These are phyloP conservation scores for Fusarium buharicum DNA, from an alignment of 2,329 filamentous ascomycete species.

Conservation along the genomic window DNA sequence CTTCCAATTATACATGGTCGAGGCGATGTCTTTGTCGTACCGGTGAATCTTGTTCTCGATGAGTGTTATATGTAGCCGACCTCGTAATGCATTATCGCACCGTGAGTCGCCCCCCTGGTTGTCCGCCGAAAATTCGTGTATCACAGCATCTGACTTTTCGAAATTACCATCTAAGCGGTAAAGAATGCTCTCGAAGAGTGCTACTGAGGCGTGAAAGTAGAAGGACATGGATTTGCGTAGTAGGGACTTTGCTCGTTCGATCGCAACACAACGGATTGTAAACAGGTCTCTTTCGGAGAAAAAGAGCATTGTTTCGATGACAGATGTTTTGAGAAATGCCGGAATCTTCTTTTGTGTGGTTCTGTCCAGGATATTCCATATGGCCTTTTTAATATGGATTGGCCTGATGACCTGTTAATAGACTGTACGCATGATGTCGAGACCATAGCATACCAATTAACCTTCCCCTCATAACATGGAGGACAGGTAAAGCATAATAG, in stretches of 20 bases:
- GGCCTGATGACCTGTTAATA: slow-evolving; percentile 35
- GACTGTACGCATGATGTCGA: no score
- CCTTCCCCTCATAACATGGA: slow-evolving; percentile 49
- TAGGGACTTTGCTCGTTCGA: slow-evolving; percentile 41
- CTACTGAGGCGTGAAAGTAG: slow-evolving; percentile 47
- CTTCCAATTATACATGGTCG: slow-evolving; percentile 48
- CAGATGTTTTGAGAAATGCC: slow-evolving; percentile 23
- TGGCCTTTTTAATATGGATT: slow-evolving; percentile 35
- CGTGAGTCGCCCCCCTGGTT: slow-evolving; percentile 29
- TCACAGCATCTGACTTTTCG: slow-evolving; percentile 40
- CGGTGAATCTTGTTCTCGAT: slow-evolving; percentile 51
- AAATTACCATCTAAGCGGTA: slow-evolving; percentile 44
- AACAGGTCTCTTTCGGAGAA: slow-evolving; percentile 49
- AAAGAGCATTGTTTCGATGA: slow-evolving; percentile 46
- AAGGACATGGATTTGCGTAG: slow-evolving; percentile 47
- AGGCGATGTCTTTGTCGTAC: slow-evolving; percentile 46
- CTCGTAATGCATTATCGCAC: slow-evolving; percentile 46
- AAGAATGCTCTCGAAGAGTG: slow-evolving; percentile 49
- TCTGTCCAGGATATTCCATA: slow-evolving; percentile 45
- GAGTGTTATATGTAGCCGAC: slow-evolving; percentile 50
- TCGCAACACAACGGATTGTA: slow-evolving; percentile 37
- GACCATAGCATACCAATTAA: slow-evolving; percentile 39
- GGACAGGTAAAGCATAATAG: slow-evolving; percentile 47
- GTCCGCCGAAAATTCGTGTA: slow-evolving; percentile 41
- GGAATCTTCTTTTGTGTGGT: slow-evolving; percentile 29